Evolutionary conservation across 306 rosid genomes (phyloP), one percentile per base, ranked within the genome.

Genomic region (Pterocarpus santalinus): DNA sequence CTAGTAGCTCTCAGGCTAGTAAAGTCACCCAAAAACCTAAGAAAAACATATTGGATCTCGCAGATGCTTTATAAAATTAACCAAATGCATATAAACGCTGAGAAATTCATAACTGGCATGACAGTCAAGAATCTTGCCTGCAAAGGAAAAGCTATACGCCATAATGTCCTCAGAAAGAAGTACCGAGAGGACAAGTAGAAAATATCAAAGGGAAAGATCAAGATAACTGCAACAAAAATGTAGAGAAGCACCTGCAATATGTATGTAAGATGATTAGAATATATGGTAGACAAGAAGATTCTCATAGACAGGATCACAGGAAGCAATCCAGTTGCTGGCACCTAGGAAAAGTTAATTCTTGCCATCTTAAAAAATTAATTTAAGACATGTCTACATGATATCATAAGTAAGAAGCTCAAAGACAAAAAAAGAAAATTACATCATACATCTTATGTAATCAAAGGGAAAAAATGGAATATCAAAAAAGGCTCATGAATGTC

Each of bases 141-240:
- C 82, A 96, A 79, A 11, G 99, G 99, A 64, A 94, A 84, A 87
- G 90, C 88, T 86, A 96, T 92, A 74, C 94, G 91, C 89, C 93
- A 87, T 49, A 96, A 77, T 69, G 98, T 94, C 94, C 97, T 90
- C 78, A 93, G 81, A 65, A 96, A 88, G 94, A 89, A 96, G 86
- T 76, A 96, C 56, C 99, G 97, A 62, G 98, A 82, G 75, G 99
- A 90, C 87, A 94, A 90, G 84, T 88, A 96, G 77, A 96, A 96
- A 82, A 96, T 93, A 80, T 96, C 98, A 70, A 96, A 96, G 77
- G 99, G 98, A 88, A 96, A 96, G 80, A 94, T 76, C 88, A 96
- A 77, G 82, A 94, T 34, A 83, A 94, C 82, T n/a, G 88, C 94
- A 72, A 94, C 93, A 73, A 86, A 81, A 60, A 91, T 82, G 86